These are phyloP conservation scores for Rhipidocladum racemiflorum DNA, from an alignment of 176 grass and related monocot species.

Conservation along the genomic window DNA sequence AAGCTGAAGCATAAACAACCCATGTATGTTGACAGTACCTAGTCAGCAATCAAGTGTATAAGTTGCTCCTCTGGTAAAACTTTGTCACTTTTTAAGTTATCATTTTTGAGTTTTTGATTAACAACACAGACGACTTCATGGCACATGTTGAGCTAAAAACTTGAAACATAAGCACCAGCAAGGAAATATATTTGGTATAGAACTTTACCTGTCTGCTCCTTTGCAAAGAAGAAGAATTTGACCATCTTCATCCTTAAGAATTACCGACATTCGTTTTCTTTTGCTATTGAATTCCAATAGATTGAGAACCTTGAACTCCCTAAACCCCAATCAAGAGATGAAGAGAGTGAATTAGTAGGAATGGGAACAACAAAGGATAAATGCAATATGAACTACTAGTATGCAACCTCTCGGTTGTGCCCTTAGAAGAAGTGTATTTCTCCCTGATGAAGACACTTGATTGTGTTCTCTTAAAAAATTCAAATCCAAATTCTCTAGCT, in stretches of 20 bases:
- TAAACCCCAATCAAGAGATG: constrained; percentile 38
- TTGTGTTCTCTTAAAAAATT: constrained; percentile 90
- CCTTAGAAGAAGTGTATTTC: constrained; percentile 62
- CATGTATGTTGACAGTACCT: constrained; percentile 22
- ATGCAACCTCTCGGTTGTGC: constrained; percentile 65
- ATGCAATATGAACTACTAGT: constrained; percentile 22
- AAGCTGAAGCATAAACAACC: constrained; percentile 13
- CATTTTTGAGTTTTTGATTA: background rate
- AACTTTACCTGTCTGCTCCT: constrained; percentile 83
- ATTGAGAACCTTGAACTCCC: constrained; percentile 99
- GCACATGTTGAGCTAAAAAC: constrained; percentile 12
- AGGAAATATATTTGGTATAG: constrained; percentile 18
- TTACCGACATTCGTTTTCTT: constrained; percentile 97
- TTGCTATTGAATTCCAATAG: constrained; percentile 98
- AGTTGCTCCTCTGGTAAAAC: background rate
- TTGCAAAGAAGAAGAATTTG: constrained; percentile 94
- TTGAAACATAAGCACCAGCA: background rate
- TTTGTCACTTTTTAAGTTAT: background rate
- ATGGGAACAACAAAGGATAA: background rate
- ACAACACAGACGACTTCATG: background rate
- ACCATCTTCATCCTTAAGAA: constrained; percentile 84
- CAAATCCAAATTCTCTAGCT: constrained; percentile 96
- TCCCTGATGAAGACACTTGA: constrained; percentile 71
- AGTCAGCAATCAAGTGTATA: constrained; percentile 16
- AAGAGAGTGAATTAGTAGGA: constrained; percentile 5